Evolutionary conservation across 371 early-diverging fungal species (phyloP).

Genomic region (Rhizopus sp.): DNA sequence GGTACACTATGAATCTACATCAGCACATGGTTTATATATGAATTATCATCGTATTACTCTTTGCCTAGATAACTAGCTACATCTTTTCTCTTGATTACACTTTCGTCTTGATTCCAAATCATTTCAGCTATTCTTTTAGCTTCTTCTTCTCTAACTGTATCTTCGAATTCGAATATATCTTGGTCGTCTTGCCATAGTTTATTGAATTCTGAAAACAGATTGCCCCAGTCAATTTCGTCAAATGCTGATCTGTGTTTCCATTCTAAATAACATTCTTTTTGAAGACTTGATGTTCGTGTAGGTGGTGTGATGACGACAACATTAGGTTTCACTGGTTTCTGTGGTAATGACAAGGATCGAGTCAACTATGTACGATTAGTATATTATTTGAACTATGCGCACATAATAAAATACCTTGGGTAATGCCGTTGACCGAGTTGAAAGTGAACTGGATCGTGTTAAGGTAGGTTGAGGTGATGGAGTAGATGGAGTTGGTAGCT

Average conservation of each 20-base stretch:
- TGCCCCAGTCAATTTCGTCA: constrained; percentile 18
- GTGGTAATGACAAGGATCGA: constrained; percentile 19
- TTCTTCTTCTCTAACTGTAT: constrained; percentile 10
- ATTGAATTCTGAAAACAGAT: constrained; percentile 15
- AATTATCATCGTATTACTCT: constrained; percentile 18
- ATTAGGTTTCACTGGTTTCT: not conserved
- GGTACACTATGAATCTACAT: constrained; percentile 25
- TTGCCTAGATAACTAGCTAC: constrained; percentile 39
- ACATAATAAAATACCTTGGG: constrained; percentile 1
- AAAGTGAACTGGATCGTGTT: constrained; percentile 16
- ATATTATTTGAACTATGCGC: not conserved
- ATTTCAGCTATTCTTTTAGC: constrained; percentile 5
- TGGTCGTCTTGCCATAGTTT: constrained; percentile 15
- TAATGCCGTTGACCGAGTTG: not conserved
- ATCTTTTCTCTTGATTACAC: constrained; percentile 16
- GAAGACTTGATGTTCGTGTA: constrained; percentile 18
- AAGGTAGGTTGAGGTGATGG: not conserved
- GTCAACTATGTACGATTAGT: not conserved
- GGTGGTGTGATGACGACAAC: constrained; percentile 12
- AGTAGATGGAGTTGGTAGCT: not conserved
- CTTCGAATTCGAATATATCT: constrained; percentile 20
- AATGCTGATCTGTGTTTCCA: constrained; percentile 36
- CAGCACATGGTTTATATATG: not conserved
- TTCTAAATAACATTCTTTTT: constrained; percentile 18
- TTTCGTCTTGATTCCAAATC: constrained; percentile 35